Conservation (phyloP, 1,284 basidiomycete genomes). For the Pseudozyma thailandica region DNA sequence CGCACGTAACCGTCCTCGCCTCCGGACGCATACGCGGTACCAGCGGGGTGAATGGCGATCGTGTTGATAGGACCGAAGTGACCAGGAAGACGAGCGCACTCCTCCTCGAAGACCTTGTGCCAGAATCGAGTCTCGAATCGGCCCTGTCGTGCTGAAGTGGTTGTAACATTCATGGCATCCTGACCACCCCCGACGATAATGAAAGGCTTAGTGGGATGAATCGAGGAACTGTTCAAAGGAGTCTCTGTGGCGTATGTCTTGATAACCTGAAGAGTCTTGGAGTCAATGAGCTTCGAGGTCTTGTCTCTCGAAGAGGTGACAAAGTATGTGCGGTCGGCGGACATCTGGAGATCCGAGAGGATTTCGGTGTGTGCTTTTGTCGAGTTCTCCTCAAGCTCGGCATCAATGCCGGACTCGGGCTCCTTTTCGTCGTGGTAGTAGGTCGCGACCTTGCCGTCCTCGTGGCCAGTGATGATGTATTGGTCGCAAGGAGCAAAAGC, state of each 20-base stretch:
- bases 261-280: constrained; percentile 85
- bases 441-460: constrained; percentile 84
- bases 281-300: constrained; percentile 91
- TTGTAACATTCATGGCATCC: constrained; percentile 97
- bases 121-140: constrained; percentile 99
- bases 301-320: constrained; percentile 98
- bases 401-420: constrained; percentile 73
- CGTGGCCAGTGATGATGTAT: constrained; percentile 91
- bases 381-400: constrained; percentile 84
- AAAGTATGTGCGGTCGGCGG: constrained; percentile 90
- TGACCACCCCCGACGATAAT: constrained; percentile 86
- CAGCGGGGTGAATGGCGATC: constrained; percentile 90
- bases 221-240: constrained; percentile 91
- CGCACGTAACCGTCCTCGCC: constrained; percentile 87
- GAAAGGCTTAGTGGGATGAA: constrained; percentile 86
- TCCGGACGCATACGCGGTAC: constrained; percentile 89
- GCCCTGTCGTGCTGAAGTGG: constrained; percentile 89
- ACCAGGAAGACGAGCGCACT: constrained; percentile 83
- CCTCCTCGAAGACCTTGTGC: constrained; percentile 98
- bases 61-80: constrained; percentile 97
- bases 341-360: constrained; percentile 88
- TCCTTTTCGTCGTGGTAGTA: constrained; percentile 67
- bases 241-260: constrained; percentile 95
- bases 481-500: constrained; percentile 84
- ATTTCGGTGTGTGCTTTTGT: constrained; percentile 52